Percentiles rank a stretch among this genome's conserved stretches.
Conservation (phyloP, 1,284 basidiomycete species). For the Cryptococcus sp. region DNA sequence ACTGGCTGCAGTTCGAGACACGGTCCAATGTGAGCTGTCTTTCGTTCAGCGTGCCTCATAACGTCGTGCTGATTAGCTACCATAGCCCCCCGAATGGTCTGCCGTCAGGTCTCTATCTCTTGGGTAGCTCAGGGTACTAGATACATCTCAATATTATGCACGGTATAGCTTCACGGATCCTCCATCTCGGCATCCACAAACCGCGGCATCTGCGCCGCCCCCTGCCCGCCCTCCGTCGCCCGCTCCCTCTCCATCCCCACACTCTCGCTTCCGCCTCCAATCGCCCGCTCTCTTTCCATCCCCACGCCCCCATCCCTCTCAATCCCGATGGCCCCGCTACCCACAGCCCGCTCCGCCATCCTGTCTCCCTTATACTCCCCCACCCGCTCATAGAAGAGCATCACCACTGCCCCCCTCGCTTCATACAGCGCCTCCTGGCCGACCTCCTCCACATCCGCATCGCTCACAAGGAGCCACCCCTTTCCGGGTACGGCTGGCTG, state of each 20-base stretch:
- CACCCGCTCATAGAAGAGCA: constrained; percentile 86
- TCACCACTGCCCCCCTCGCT: constrained; percentile 61
- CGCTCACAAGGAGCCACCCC: constrained; percentile 76
- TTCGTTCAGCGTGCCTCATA: not conserved
- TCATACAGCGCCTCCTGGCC: constrained; percentile 68
- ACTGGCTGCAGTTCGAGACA: constrained; percentile 88
- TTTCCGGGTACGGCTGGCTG: constrained; percentile 25
- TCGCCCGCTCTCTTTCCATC: not conserved
- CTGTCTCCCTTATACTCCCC: constrained; percentile 25
- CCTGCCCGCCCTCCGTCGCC: no score
- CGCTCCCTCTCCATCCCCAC: not conserved
- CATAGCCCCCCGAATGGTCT: constrained; percentile 42
- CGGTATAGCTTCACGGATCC: not conserved
- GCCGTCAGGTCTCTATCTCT: constrained; percentile 27
- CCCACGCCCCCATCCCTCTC: not conserved
- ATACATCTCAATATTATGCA: not conserved
- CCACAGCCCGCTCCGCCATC: not conserved
- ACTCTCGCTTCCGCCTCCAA: not conserved
- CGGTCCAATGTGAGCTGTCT: constrained; percentile 60
- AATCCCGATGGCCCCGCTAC: not conserved
- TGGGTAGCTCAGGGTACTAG: constrained; percentile 18
- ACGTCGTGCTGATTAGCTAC: not conserved
- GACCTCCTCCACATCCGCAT: constrained; percentile 74
- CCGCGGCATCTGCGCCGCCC: not conserved
- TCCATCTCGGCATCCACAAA: not conserved